Percentiles rank a stretch among this genome's conserved stretches.
Conservation (phyloP, 345 rosid genomes). For the Populus pruinosa region DNA sequence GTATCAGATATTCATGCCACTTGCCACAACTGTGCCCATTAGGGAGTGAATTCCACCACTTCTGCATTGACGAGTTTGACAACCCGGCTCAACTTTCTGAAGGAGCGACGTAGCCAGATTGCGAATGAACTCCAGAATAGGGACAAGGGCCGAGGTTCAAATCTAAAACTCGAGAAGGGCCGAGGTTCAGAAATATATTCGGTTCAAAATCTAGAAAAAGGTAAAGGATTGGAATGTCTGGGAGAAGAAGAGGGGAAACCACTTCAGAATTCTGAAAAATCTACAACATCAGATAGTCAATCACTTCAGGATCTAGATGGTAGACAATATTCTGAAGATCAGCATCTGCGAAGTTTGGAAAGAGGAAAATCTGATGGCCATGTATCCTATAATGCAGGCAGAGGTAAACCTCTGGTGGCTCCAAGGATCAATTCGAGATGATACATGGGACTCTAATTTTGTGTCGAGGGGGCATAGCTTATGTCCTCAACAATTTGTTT, state of each 20-base stretch:
- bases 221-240: neutral
- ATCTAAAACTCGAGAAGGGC: neutral
- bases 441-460: slow-evolving; percentile 8
- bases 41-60: slow-evolving; percentile 54
- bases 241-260: slow-evolving; percentile 24
- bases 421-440: slow-evolving; percentile 38
- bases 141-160: slow-evolving; percentile 43
- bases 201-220: slow-evolving; percentile 3
- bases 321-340: slow-evolving; percentile 9
- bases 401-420: slow-evolving; percentile 18
- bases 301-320: neutral
- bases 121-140: slow-evolving; percentile 54
- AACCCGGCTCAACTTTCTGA: slow-evolving; percentile 71
- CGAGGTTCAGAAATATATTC: slow-evolving; percentile 7
- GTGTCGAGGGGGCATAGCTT: neutral
- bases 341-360: slow-evolving; percentile 21
- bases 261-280: slow-evolving; percentile 5
- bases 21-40: slow-evolving; percentile 14
- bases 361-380: slow-evolving; percentile 33
- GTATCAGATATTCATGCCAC: neutral
- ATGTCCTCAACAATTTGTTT: neutral
- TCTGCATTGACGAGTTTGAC: slow-evolving; percentile 76
- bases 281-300: neutral
- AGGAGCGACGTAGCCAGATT: slow-evolving; percentile 70
- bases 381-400: slow-evolving; percentile 23